Base-by-base conservation (phyloP, 2,329 filamentous ascomycete genomes). In the Alternaria consortialis region DNA sequence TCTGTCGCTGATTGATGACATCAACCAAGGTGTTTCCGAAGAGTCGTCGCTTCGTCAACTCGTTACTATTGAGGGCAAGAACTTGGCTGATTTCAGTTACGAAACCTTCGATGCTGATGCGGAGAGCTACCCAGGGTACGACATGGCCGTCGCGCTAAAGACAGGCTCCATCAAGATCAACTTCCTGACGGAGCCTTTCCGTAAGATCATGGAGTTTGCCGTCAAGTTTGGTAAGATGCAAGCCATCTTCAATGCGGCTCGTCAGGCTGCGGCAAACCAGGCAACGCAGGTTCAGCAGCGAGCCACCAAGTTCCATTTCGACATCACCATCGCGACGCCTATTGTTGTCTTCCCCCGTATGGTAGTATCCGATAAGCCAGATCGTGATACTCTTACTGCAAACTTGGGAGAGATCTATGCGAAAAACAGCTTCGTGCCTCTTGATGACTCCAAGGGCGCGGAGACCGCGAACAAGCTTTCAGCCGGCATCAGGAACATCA, bases 151-250 rank as follows among this genome's bases (percentile, higher is more conserved):
- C 31, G 96, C 89, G 73, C 83, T 99, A 11, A 89, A 94, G 36
- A 94, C 95, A 17, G 95, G 95, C 1, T 99, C 95, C 0, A 90
- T 99, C 77, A 98, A 97, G 80, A 85, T 99, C 75, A 98, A 97
- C 77, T 99, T 99, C 77, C 82, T 98, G 4, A 94, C 97, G 63
- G 96, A 99, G 77, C 95, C 95, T 0, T 97, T 98, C 83, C 89
- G 95, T 53, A 98, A 98, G 80, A 98, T 99, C 66, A 92, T 99
- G 79, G 92, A 96, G 68, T 99, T 99, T 79, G 84, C 97, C 43
- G 93, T 99, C 77, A 99, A 99, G 73, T 99, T 99, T 77, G 95
- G 96, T 62, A 97, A 97, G 80, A 99, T 99, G 95, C 95, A 99
- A 79, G 94, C 95, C 23, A 91, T 99, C 54, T 99, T 97, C 83